Evolutionary conservation across 2,329 filamentous ascomycete species (phyloP), one percentile per base, ranked within the genome.

Genomic region (Pestalotiopsis sp.): DNA sequence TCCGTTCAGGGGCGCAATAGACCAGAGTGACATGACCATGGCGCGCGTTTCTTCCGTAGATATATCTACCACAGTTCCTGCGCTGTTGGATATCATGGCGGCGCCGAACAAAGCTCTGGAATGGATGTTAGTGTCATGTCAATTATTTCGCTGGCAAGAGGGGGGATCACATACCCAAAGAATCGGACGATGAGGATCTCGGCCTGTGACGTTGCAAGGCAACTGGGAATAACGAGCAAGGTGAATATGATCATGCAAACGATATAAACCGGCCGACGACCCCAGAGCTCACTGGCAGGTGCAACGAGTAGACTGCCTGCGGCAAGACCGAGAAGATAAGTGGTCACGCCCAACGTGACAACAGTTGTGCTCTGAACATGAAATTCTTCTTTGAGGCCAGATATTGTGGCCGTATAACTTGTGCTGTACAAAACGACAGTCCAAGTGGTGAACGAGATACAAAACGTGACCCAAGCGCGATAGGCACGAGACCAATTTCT

Each of bases 1-100:
- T 0, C 77, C 94, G 76, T 97, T 97, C 78, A 97, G 87, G 0
- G 95, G 94, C 0, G 94, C 94, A 67, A 97, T 90, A 70, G 87
- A 89, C 90, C 94, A 97, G 41, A 97, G 85, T 4, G 90, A 93
- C 80, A 97, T 94, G 57, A 91, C 91, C n/a, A 96, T 81, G 2
- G 94, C 93, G 17, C 95, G 90, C 75, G 92, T 90, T 63, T 97
- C 90, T 61, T 95, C 93, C 14, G 87, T 86, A n/a, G 93, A 90
- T 64, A 97, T 91, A 78, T 98, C 95, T 36, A 92, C 90, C 12
- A 97, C 88, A 7, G 91, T 94, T 2, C 94, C 95, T 0, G 94
- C 94, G 1, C 92, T 89, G 76, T 97, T 97, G 13, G 90, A 89
- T 31, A 97, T 90, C 89, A 97, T 92, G 57, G 92, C 93, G 5